phyloP scores from a whole-genome alignment of 495 filamentous ascomycete species.

The Aspergillus kassunensis region DNA sequence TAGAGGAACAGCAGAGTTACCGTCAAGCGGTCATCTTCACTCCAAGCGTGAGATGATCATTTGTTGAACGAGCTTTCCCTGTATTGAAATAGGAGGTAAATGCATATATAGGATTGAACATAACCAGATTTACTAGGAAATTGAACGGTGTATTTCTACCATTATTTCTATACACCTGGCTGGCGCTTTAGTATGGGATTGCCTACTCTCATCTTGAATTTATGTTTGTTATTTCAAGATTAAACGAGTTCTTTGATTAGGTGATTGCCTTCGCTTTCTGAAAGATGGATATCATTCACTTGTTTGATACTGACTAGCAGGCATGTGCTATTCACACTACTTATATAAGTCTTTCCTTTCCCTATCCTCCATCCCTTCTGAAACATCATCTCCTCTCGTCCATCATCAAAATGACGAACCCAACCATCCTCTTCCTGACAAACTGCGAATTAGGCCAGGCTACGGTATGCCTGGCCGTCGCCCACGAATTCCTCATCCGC shows the following conservation, averaged over 20 bases:
- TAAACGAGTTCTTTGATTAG: no score
- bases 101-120: neutral
- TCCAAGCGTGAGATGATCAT: slow-evolving; percentile 1
- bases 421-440: slow-evolving; percentile 39
- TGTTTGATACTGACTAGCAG: neutral
- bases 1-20: slow-evolving; percentile 50
- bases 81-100: no score
- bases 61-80: no score
- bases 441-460: slow-evolving; percentile 45
- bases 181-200: no score
- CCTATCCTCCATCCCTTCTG: neutral
- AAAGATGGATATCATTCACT: neutral
- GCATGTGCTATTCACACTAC: neutral
- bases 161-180: no score
- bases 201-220: no score
- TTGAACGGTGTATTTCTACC: no score
- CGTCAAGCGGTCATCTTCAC: slow-evolving; percentile 50
- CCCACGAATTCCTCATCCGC: slow-evolving; percentile 38
- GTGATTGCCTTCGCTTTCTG: no score
- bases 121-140: no score
- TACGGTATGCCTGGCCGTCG: slow-evolving; percentile 40
- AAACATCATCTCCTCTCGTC: neutral
- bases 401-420: slow-evolving; percentile 7
- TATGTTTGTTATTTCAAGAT: no score
- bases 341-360: neutral